A percentile compares a stretch with the other conserved stretches of the same genome.
phyloP scores from a whole-genome alignment of 495 filamentous ascomycete species.

The Lasiosphaeria miniovina region DNA sequence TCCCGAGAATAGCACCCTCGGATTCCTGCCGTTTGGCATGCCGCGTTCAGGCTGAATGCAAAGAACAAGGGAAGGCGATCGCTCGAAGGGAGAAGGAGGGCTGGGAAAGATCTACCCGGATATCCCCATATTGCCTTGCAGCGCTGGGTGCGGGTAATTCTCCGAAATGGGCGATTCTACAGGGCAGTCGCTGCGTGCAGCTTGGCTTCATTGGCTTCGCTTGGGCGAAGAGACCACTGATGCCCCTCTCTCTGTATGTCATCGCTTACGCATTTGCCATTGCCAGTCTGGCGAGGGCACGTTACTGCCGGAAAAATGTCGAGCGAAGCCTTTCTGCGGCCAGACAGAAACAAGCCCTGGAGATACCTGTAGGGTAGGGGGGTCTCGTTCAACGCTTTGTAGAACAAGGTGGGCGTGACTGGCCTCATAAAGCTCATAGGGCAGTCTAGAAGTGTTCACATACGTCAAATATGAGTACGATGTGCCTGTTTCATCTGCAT shows the following conservation, averaged over 20 bases:
- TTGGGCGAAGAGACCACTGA: not conserved
- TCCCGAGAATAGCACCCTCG: constrained; percentile 1
- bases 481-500: no score
- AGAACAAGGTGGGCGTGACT: no score
- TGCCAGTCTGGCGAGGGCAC: not conserved
- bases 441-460: no score
- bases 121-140: constrained; percentile 10
- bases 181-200: not conserved
- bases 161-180: constrained; percentile 5
- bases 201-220: constrained; percentile 6
- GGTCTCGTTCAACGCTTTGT: no score
- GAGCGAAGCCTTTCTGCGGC: not conserved
- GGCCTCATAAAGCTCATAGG: no score
- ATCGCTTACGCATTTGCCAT: not conserved
- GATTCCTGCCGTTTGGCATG: not conserved
- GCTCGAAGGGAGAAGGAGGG: constrained; percentile 7
- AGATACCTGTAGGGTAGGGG: no score
- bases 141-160: constrained; percentile 10
- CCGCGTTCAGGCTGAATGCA: not conserved
- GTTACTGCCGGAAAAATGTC: constrained; percentile 10
- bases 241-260: not conserved
- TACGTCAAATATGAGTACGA: no score
- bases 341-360: no score
- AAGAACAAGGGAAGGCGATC: not conserved
- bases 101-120: constrained; percentile 16